Evolutionary conservation across 176 grass and related monocot genomes (phyloP).

Genomic region (Canna indica): DNA sequence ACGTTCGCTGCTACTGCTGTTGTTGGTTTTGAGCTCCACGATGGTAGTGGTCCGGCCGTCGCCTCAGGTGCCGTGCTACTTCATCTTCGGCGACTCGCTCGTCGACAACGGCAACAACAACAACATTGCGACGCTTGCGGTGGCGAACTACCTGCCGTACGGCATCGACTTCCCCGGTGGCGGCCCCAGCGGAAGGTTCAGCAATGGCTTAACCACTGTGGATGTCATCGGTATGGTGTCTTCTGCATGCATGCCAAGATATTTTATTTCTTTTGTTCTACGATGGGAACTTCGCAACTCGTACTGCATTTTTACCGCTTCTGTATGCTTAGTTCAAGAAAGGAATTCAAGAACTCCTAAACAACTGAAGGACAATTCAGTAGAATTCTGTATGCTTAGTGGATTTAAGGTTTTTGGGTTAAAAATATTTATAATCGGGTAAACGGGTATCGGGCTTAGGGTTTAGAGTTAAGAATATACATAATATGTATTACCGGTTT

Average conservation of each 20-base stretch:
- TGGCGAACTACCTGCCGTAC: slow-evolving; percentile 81
- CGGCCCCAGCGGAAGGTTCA: slow-evolving; percentile 62
- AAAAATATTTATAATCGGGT: too few species aligned
- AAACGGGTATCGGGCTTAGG: too few species aligned
- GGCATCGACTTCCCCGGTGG: slow-evolving; percentile 72
- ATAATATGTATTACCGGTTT: too few species aligned
- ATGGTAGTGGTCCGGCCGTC: neutral
- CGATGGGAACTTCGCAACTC: too few species aligned
- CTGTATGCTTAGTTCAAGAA: too few species aligned
- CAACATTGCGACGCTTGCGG: slow-evolving; percentile 60
- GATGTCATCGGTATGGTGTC: slow-evolving; percentile 49
- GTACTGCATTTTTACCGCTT: too few species aligned
- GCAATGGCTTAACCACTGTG: slow-evolving; percentile 79
- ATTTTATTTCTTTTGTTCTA: neutral
- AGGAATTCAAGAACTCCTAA: too few species aligned
- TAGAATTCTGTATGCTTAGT: too few species aligned
- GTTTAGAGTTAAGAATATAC: too few species aligned
- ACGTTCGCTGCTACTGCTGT: slow-evolving; percentile 1
- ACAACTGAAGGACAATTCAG: too few species aligned
- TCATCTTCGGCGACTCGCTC: slow-evolving; percentile 85
- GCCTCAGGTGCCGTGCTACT: slow-evolving; percentile 80
- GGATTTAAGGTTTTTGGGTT: too few species aligned
- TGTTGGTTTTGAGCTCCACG: neutral
- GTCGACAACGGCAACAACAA: slow-evolving; percentile 97
- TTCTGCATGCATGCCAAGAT: neutral